Percentiles rank a stretch among this genome's conserved stretches.
phyloP scores from a whole-genome alignment of 371 early-diverging fungal genomes.

The Syncephalis fuscata region DNA sequence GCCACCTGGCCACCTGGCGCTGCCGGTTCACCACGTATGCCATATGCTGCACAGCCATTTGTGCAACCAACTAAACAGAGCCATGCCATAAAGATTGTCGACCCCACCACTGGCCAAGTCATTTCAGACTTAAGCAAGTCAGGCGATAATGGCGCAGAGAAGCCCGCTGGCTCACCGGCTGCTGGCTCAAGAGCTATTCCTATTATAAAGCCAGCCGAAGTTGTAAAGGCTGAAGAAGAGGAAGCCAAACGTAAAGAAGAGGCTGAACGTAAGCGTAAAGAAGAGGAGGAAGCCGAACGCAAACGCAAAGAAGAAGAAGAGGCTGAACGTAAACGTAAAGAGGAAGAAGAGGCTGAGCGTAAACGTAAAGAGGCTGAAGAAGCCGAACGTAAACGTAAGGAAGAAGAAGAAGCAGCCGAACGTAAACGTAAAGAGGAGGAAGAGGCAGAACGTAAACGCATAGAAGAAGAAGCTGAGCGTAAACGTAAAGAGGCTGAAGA shows the following conservation, averaged over 20 bases:
- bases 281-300: not conserved
- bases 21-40: not conserved
- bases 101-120: constrained; percentile 1
- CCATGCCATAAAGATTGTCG: constrained; percentile 5
- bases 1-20: not conserved
- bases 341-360: not conserved
- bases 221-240: not conserved
- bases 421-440: constrained; percentile 1
- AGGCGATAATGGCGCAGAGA: not conserved
- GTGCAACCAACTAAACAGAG: constrained; percentile 1
- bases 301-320: not conserved
- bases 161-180: not conserved
- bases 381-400: not conserved
- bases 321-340: not conserved
- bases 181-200: constrained; percentile 1
- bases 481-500: not conserved
- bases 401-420: not conserved
- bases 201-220: constrained; percentile 3
- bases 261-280: not conserved
- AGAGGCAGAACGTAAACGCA: not conserved
- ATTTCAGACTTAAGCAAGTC: constrained; percentile 1
- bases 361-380: not conserved
- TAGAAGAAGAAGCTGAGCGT: constrained; percentile 1
- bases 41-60: not conserved
- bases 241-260: not conserved